phyloP scores from a whole-genome alignment of 257 asterid species.

The Verbena officinalis region DNA sequence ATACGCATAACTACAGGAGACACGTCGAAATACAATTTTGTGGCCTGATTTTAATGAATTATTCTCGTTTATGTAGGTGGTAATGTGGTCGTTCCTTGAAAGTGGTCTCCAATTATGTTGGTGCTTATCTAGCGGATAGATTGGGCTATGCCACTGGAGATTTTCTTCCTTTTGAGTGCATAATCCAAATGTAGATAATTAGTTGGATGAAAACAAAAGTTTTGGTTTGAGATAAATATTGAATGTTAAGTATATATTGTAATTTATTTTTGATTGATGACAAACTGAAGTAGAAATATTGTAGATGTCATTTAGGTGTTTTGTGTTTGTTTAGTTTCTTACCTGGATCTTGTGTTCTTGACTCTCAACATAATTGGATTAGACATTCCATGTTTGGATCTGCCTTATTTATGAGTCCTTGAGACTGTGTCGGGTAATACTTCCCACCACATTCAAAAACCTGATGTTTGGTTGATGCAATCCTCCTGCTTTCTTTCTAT shows the following conservation, averaged over 20 bases:
- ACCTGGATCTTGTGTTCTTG: neutral
- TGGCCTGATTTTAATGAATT: neutral
- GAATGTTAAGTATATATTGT: neutral
- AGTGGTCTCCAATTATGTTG: conserved; percentile 3
- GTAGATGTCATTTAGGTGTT: neutral
- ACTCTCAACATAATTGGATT: neutral
- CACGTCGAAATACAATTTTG: neutral
- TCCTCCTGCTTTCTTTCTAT: too few relatives aligned
- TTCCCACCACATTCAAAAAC: too few relatives aligned
- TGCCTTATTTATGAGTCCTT: too few relatives aligned
- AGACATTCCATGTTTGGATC: too few relatives aligned
- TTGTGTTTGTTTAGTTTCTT: neutral
- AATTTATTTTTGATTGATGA: conserved; percentile 7
- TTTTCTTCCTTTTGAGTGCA: too few relatives aligned
- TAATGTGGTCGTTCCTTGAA: conserved; percentile 18
- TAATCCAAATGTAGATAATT: too few relatives aligned
- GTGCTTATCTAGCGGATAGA: conserved; percentile 16
- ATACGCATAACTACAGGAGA: conserved; percentile 13
- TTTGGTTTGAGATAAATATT: too few relatives aligned
- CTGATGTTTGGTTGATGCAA: too few relatives aligned
- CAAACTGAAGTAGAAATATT: conserved; percentile 2
- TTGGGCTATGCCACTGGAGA: too few relatives aligned
- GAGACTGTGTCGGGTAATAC: too few relatives aligned
- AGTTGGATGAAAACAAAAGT: too few relatives aligned
- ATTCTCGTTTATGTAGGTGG: conserved; percentile 5